phyloP scores from a whole-genome alignment of 805 yeast species.

The Yamadazyma insecticola region DNA sequence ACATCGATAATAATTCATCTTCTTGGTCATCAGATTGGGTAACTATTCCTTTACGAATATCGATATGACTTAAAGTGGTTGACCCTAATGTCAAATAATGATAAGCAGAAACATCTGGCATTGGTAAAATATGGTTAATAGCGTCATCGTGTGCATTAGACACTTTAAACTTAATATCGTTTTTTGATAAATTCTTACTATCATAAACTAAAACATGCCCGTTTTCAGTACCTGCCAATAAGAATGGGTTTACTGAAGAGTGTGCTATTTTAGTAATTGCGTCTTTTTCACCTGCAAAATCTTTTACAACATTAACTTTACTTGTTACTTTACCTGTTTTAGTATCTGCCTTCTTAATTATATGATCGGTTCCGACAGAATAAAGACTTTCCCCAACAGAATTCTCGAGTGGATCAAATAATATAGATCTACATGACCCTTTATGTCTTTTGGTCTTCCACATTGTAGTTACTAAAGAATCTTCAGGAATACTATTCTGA shows the following conservation, averaged over 20 bases:
- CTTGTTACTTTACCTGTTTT: conserved; percentile 71
- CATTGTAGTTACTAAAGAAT: conserved; percentile 27
- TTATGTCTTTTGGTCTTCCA: conserved; percentile 94
- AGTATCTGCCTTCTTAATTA: conserved; percentile 68
- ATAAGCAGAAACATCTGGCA: conserved; percentile 69
- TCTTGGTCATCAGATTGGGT: conserved; percentile 83
- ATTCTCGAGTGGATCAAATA: conserved; percentile 51
- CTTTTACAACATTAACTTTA: conserved; percentile 35
- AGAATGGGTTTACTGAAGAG: conserved; percentile 43
- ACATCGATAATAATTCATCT: conserved; percentile 80
- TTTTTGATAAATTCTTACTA: conserved; percentile 45
- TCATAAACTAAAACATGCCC: conserved; percentile 67
- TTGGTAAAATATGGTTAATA: conserved; percentile 66
- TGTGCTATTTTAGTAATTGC: conserved; percentile 41
- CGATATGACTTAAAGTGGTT: conserved; percentile 74
- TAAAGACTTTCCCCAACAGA: conserved; percentile 49
- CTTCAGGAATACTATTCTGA: conserved; percentile 19
- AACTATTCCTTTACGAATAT: conserved; percentile 66
- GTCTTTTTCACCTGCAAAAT: conserved; percentile 20
- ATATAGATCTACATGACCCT: conserved; percentile 74
- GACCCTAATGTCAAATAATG: conserved; percentile 79
- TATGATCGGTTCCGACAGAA: conserved; percentile 76
- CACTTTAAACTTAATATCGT: conserved; percentile 41
- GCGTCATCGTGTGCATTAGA: conserved; percentile 68
- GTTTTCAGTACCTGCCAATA: conserved; percentile 62